Base-by-base conservation (phyloP, 768 basidiomycete genomes). In the Serendipita sp. region DNA sequence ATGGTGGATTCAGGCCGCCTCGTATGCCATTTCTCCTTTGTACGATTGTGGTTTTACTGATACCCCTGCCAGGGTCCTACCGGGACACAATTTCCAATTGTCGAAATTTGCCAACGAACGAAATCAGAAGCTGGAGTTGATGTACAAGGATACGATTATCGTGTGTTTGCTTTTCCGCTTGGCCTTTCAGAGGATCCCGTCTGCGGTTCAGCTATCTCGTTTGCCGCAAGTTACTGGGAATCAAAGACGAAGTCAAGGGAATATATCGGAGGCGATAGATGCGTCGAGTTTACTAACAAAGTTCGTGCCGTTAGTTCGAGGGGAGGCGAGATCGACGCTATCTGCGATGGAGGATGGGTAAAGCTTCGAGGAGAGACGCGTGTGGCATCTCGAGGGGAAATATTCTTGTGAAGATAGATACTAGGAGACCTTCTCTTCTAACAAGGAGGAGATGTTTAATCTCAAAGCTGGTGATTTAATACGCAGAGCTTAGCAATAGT, bases 131-230 rank as follows among this genome's bases (percentile, higher is more conserved):
- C 69, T 16, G 18, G 4, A 28, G 2, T 10, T 28, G 7, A 7
- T 32, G 48, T 7, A 51, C 16, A 8, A 10, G 56, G 35, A 2
- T 73, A 74, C 51, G 66, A 69, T 35, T 73, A 73, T 15, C 70
- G 74, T 18, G 70, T 73, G n/a, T 75, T 75, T 53, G 71, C 53
- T 1, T 67, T 72, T 0, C 51, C 60, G 8, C 45, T 64, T 3
- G 74, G 70, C 0, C 28, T 71, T 2, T 28, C 41, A 3, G 74
- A 75, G 35, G 74, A 75, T 56, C 73, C 74, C 10, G 74, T 74
- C 18, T 71, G 70, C 34, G 74, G 74, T 1, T 71, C 70, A 1
- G 73, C 73, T 2, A 73, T 74, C 62, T 66, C 69, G 4, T 41
- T 72, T 2, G 63, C 73, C 16, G 68, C 69, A n/a, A 69, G 71